Evolutionary conservation across 768 basidiomycete genomes (phyloP).

Genomic region (Boletus bicolor): DNA sequence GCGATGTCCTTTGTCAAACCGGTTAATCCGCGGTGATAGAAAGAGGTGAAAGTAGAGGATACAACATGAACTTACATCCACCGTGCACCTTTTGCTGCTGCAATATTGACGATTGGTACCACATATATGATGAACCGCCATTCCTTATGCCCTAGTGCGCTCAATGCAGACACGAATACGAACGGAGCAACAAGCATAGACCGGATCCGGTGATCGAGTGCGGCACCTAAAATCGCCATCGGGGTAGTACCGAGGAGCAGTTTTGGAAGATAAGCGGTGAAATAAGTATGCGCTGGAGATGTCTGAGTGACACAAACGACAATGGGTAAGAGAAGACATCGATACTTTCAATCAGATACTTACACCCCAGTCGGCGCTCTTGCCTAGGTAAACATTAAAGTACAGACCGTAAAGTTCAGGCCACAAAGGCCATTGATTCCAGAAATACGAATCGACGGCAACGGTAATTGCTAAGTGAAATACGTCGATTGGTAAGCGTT

Average conservation of each 20-base stretch:
- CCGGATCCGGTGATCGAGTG: slow-evolving; percentile 47
- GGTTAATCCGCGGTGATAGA: background rate
- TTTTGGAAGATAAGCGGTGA: slow-evolving; percentile 69
- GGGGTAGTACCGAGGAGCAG: slow-evolving; percentile 66
- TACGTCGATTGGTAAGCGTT: background rate
- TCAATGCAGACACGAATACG: slow-evolving; percentile 60
- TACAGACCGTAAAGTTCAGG: slow-evolving; percentile 77
- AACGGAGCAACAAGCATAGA: slow-evolving; percentile 50
- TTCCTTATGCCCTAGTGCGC: slow-evolving; percentile 87
- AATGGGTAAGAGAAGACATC: background rate
- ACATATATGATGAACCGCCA: slow-evolving; percentile 95
- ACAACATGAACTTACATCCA: slow-evolving; percentile 52
- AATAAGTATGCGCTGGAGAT: slow-evolving; percentile 68
- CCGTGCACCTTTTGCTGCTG: slow-evolving; percentile 63
- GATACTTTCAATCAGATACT: slow-evolving; percentile 28
- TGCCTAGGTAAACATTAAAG: slow-evolving; percentile 87
- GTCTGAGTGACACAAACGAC: slow-evolving; percentile 39
- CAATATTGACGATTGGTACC: slow-evolving; percentile 77
- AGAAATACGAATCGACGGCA: slow-evolving; percentile 81
- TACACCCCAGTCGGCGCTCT: slow-evolving; percentile 91
- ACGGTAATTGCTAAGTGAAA: slow-evolving; percentile 51
- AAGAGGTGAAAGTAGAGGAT: background rate
- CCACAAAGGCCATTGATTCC: slow-evolving; percentile 73
- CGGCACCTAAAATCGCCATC: slow-evolving; percentile 52
- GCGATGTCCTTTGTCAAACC: slow-evolving; percentile 38